These are phyloP conservation scores for Canavalia gladiata DNA, from an alignment of 306 rosid genomes.

Conservation along the genomic window DNA sequence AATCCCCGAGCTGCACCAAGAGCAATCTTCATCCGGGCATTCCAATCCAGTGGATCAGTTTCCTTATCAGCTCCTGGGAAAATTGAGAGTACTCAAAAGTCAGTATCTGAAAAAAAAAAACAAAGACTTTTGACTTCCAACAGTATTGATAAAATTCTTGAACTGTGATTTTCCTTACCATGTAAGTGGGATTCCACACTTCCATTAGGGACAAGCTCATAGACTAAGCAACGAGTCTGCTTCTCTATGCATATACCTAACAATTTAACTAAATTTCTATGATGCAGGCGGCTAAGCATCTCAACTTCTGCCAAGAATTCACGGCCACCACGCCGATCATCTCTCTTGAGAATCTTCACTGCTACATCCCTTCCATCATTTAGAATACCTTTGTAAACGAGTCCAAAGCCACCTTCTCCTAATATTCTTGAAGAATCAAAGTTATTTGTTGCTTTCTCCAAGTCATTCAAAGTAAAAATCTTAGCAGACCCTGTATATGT, in stretches of 20 bases:
- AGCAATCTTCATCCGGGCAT: constrained; percentile 88
- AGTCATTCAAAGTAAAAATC: constrained; percentile 73
- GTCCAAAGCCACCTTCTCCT: constrained; percentile 99
- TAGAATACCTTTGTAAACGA: constrained; percentile 79
- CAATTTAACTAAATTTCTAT: constrained; percentile 88
- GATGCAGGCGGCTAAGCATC: constrained; percentile 98
- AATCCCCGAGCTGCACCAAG: constrained; percentile 95
- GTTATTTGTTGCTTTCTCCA: constrained; percentile 81
- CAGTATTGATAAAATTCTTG: constrained; percentile 28
- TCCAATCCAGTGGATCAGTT: constrained; percentile 88
- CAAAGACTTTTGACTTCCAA: constrained; percentile 21
- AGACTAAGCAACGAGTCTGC: constrained; percentile 85
- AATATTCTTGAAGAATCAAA: constrained; percentile 85
- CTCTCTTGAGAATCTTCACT: constrained; percentile 91
- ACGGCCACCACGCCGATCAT: constrained; percentile 83
- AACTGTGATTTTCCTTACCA: constrained; percentile 60
- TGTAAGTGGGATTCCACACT: constrained; percentile 96
- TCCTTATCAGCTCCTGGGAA: constrained; percentile 83
- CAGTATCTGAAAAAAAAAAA: constrained; percentile 33
- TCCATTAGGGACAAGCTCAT: constrained; percentile 96
- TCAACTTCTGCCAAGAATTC: constrained; percentile 99
- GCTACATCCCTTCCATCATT: constrained; percentile 92
- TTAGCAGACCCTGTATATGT: constrained; percentile 82
- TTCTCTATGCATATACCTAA: constrained; percentile 89
- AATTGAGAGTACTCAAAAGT: constrained; percentile 41